phyloP scores from a whole-genome alignment of 1,139 yeast species.

The Schwanniomyces etchellsii region DNA sequence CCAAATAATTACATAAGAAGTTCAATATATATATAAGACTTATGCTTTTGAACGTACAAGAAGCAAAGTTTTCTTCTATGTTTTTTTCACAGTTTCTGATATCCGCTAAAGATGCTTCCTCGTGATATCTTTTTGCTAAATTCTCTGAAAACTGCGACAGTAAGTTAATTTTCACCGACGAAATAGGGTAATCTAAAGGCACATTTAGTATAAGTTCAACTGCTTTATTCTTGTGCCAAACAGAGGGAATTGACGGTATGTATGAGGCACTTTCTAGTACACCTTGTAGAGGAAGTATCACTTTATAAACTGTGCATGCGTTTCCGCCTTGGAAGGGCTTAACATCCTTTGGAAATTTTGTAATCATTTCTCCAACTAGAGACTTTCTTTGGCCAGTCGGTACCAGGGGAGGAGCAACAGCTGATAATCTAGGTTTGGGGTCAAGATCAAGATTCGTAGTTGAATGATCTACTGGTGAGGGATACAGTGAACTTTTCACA shows the following conservation, averaged over 20 bases:
- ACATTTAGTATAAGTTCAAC: constrained; percentile 16
- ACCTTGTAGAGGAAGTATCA: neutral
- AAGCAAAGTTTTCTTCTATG: constrained; percentile 16
- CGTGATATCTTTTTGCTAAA: constrained; percentile 15
- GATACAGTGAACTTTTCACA: neutral
- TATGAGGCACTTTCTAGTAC: constrained; percentile 9
- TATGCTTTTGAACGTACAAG: constrained; percentile 10
- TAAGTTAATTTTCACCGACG: constrained; percentile 12
- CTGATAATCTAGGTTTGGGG: neutral
- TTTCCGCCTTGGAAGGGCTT: neutral
- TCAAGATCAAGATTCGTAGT: constrained; percentile 11
- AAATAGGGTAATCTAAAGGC: constrained; percentile 18
- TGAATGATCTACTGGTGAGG: neutral
- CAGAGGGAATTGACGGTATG: constrained; percentile 14
- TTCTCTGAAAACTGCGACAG: constrained; percentile 20
- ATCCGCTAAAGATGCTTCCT: constrained; percentile 8
- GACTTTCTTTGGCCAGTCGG: neutral
- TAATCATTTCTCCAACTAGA: neutral
- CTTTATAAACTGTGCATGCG: neutral
- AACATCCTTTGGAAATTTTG: neutral
- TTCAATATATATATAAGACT: constrained; percentile 21
- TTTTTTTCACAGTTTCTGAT: constrained; percentile 18
- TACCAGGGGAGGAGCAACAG: too few species aligned
- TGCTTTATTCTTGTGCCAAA: constrained; percentile 14
- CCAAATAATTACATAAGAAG: constrained; percentile 24